phyloP scores from a whole-genome alignment of 2,329 filamentous ascomycete species.

The Fusarium oligoseptatum region DNA sequence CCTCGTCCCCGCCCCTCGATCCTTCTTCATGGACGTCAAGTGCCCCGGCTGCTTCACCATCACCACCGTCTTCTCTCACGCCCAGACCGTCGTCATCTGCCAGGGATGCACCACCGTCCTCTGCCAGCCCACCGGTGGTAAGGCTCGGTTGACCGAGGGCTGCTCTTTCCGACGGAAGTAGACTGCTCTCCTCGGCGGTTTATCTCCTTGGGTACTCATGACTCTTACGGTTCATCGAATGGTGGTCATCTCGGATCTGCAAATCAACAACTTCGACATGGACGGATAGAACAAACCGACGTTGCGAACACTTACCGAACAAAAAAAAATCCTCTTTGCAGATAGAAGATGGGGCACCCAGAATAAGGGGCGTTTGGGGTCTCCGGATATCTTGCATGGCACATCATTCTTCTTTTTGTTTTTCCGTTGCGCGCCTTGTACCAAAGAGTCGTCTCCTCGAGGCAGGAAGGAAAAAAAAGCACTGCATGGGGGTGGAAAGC shows the following conservation, averaged over 20 bases:
- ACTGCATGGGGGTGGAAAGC: slow-evolving; percentile 70
- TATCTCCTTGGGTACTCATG: slow-evolving; percentile 63
- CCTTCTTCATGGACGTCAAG: slow-evolving; percentile 99
- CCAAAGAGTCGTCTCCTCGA: slow-evolving; percentile 60
- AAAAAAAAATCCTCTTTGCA: slow-evolving; percentile 62
- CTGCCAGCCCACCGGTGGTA: slow-evolving; percentile 99
- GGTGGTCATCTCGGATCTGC: slow-evolving; percentile 72
- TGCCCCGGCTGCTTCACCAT: slow-evolving; percentile 99
- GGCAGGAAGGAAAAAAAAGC: slow-evolving; percentile 56
- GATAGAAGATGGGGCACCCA: slow-evolving; percentile 80
- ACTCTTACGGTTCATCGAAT: slow-evolving; percentile 63
- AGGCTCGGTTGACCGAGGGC: slow-evolving; percentile 98
- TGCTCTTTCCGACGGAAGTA: slow-evolving; percentile 99
- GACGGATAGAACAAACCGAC: slow-evolving; percentile 63
- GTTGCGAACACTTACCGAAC: slow-evolving; percentile 57
- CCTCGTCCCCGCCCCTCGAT: slow-evolving; percentile 95
- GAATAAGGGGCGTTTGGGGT: slow-evolving; percentile 79
- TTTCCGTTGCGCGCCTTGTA: slow-evolving; percentile 61
- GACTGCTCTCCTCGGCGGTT: slow-evolving; percentile 64
- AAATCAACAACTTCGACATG: slow-evolving; percentile 64
- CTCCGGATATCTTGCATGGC: slow-evolving; percentile 86
- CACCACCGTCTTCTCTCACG: slow-evolving; percentile 99
- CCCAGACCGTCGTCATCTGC: slow-evolving; percentile 99
- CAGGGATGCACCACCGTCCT: slow-evolving; percentile 99
- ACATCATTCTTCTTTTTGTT: slow-evolving; percentile 63